These are phyloP conservation scores for Chaetomiaceae sp. DNA, from an alignment of 2,329 filamentous ascomycete genomes.

Conservation along the genomic window DNA sequence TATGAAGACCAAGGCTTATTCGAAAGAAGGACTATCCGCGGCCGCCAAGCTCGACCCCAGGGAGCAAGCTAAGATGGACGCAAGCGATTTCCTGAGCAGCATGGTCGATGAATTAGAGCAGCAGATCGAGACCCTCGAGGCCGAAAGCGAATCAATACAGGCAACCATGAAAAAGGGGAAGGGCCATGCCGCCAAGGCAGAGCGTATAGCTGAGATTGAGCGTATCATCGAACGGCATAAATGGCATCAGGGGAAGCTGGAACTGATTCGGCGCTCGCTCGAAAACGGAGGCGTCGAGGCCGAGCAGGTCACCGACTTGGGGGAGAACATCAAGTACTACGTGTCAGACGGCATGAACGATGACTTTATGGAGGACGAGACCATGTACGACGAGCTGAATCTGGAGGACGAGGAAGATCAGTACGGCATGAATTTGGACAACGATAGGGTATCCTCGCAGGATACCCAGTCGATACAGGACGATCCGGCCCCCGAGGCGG, in stretches of 20 bases:
- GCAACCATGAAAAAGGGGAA: slow-evolving; percentile 94
- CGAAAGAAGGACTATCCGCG: slow-evolving; percentile 91
- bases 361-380: slow-evolving; percentile 91
- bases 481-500: slow-evolving; percentile 58
- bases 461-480: slow-evolving; percentile 91
- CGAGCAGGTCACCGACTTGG: slow-evolving; percentile 79
- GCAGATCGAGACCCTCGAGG: slow-evolving; percentile 89
- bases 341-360: slow-evolving; percentile 83
- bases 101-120: slow-evolving; percentile 92
- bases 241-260: slow-evolving; percentile 91
- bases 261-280: slow-evolving; percentile 81
- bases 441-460: slow-evolving; percentile 89
- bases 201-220: slow-evolving; percentile 83
- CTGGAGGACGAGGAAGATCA: slow-evolving; percentile 87
- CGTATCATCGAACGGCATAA: slow-evolving; percentile 85
- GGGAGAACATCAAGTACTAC: slow-evolving; percentile 93
- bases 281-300: slow-evolving; percentile 90
- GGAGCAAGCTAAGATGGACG: slow-evolving; percentile 88
- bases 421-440: slow-evolving; percentile 75
- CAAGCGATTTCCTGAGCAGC: slow-evolving; percentile 75
- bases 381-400: slow-evolving; percentile 90
- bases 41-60: slow-evolving; percentile 94
- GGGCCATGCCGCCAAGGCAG: slow-evolving; percentile 75
- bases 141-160: slow-evolving; percentile 81
- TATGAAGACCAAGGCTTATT: slow-evolving; percentile 99